A percentile compares a stretch with the other conserved stretches of the same genome.
These are phyloP conservation scores for Diaporthe ampelina DNA, from an alignment of 2,329 filamentous ascomycete species.

Conservation along the genomic window DNA sequence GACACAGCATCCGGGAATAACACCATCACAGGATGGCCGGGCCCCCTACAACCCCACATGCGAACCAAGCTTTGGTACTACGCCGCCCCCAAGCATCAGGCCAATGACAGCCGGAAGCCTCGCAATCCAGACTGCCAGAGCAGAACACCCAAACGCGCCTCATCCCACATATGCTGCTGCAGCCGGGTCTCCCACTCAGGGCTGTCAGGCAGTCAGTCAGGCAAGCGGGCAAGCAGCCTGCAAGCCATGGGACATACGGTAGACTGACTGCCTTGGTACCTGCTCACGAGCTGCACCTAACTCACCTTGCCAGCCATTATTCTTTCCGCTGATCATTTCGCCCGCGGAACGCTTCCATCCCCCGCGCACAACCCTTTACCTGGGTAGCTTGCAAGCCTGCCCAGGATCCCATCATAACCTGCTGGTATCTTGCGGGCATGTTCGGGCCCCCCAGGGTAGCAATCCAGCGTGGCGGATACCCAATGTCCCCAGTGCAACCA, in stretches of 20 bases:
- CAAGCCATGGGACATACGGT: background rate
- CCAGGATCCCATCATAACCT: background rate
- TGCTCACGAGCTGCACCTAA: slow-evolving; percentile 19
- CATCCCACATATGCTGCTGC: slow-evolving; percentile 17
- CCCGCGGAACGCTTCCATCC: slow-evolving; percentile 25
- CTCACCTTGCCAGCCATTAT: slow-evolving; percentile 12
- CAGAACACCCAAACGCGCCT: background rate
- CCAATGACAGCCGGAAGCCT: slow-evolving; percentile 23
- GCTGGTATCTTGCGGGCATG: slow-evolving; percentile 19
- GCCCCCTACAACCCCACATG: slow-evolving; percentile 8
- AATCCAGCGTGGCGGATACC: slow-evolving; percentile 34
- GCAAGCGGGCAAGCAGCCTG: background rate
- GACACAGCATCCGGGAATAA: slow-evolving; percentile 29
- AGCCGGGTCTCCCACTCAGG: slow-evolving; percentile 15
- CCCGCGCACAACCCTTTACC: slow-evolving; percentile 3
- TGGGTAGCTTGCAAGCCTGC: background rate
- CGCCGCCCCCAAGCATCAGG: slow-evolving; percentile 24
- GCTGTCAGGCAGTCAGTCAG: too few relatives aligned
- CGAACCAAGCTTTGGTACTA: slow-evolving; percentile 18
- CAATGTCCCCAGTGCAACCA: slow-evolving; percentile 16
- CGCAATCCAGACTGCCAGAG: slow-evolving; percentile 15
- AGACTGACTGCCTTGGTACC: background rate
- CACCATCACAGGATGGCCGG: slow-evolving; percentile 14
- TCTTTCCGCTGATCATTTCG: background rate
- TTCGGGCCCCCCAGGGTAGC: background rate